Conservation (phyloP, 2,329 filamentous ascomycete species). For the Verticillium zaregamsianum region DNA sequence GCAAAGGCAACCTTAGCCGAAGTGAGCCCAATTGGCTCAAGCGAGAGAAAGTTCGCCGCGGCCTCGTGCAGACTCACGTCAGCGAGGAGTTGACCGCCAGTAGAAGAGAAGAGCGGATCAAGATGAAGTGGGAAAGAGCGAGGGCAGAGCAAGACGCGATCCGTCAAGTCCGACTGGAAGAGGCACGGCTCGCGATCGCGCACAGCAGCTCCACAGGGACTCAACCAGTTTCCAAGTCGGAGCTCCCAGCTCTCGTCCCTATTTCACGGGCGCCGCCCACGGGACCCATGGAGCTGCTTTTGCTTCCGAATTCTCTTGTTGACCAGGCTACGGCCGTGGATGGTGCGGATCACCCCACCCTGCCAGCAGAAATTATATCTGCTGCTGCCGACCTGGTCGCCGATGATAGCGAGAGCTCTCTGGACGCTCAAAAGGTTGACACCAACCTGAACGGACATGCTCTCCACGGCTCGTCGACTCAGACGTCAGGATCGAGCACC, state of each 20-base stretch:
- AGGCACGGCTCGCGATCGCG: slow-evolving; percentile 27
- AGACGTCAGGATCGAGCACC: background rate
- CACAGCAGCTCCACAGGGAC: background rate
- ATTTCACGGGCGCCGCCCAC: slow-evolving; percentile 22
- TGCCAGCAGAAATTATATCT: background rate
- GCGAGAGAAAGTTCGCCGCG: slow-evolving; percentile 69
- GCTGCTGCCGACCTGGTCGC: background rate
- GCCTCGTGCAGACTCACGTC: slow-evolving; percentile 61
- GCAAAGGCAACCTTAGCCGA: slow-evolving; percentile 86
- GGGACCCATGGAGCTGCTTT: slow-evolving; percentile 40
- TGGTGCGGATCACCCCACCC: background rate
- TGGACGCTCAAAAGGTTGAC: background rate
- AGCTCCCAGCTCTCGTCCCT: background rate
- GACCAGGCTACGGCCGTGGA: background rate
- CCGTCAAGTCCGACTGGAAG: slow-evolving; percentile 56
- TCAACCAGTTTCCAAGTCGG: background rate
- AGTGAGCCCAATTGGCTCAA: slow-evolving; percentile 94
- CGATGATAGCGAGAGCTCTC: background rate
- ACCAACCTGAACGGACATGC: background rate
- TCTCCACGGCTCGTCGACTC: background rate
- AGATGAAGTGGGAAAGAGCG: slow-evolving; percentile 90
- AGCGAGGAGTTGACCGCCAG: slow-evolving; percentile 77
- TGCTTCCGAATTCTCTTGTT: slow-evolving; percentile 51
- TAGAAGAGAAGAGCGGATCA: slow-evolving; percentile 73
- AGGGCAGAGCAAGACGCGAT: slow-evolving; percentile 81